Evolutionary conservation across 139 green algal genomes (phyloP), one percentile per base, ranked within the genome.

Genomic region (Coccomyxa sp.): DNA sequence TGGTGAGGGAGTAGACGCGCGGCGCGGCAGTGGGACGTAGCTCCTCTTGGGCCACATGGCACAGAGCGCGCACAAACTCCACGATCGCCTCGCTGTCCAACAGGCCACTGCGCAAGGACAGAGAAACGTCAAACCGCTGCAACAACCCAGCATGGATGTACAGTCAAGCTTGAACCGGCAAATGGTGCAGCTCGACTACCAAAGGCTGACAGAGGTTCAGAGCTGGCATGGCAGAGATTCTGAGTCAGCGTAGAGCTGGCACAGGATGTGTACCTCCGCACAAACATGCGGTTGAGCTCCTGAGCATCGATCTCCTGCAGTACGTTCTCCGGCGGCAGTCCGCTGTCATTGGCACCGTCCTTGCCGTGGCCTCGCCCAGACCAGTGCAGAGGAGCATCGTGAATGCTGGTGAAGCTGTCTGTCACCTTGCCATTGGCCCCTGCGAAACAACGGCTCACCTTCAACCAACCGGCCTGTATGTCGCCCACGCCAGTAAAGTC

Each of bases 81-180:
- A 99, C 94, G 67, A 98, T 95, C 10, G 95, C 95, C 76, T 98
- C 94, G 81, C 89, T 93, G 88, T 95, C 90, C 79, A 98, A 89
- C 68, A 83, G 75, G 51, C 85, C 84, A 58, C 85, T 92, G 51
- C 81, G 82, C 25, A 92, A 81, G 68, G 90, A 92, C 79, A 31
- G 38, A 76, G 67, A 85, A 79, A 57, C 25, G 59, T 25, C 13
- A 80, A 15, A 75, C 66, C 77, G 88, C 76, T 88, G 74, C 60
- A 90, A 82, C 58, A 83, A 88, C 21, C 82, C 87, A 75, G 80
- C 89, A 60, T 85, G 82, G 25, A 76, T 76, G 25, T 30, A n/a
- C 67, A 76, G 9, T 51, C 38, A 51, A 51, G 38, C 38, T 51
- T 51, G 38, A 7, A 51, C 38, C 67, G 27, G 27, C 67, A 76